Evolutionary conservation across 495 filamentous ascomycete species (phyloP).

Genomic region (Trichoderma virens): DNA sequence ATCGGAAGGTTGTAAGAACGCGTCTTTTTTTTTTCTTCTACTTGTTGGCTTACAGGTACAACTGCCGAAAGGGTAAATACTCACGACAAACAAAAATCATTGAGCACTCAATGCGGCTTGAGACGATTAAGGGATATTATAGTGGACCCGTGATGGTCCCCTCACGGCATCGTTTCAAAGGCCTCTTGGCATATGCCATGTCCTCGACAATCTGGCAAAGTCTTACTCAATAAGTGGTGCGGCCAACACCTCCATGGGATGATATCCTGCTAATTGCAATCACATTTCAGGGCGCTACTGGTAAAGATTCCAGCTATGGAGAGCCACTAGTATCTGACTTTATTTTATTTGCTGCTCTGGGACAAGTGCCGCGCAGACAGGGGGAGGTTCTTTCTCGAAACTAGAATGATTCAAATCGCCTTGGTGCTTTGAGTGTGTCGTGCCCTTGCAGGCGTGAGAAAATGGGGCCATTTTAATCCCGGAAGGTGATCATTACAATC

Average conservation of each 20-base stretch:
- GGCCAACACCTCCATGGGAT: too few relatives aligned
- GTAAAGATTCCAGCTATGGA: background rate
- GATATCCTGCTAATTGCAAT: background rate
- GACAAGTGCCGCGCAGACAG: background rate
- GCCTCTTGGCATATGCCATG: background rate
- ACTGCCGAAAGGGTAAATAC: background rate
- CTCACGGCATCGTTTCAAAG: background rate
- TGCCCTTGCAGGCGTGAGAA: background rate
- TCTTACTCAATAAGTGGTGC: too few relatives aligned
- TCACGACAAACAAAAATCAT: too few relatives aligned
- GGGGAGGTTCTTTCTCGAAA: background rate
- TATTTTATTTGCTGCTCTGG: conserved; percentile 1
- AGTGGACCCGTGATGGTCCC: background rate
- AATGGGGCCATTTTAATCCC: background rate
- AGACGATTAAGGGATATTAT: background rate
- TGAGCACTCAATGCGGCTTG: background rate
- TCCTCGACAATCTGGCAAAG: too few relatives aligned
- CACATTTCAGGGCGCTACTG: background rate
- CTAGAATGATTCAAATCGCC: background rate
- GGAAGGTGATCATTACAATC: background rate
- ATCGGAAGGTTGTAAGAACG: background rate
- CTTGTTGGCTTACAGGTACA: background rate
- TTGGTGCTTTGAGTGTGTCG: background rate
- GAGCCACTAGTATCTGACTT: conserved; percentile 3
- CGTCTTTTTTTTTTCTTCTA: background rate